phyloP scores from a whole-genome alignment of 495 filamentous ascomycete species.

The Wilcoxina mikolae region DNA sequence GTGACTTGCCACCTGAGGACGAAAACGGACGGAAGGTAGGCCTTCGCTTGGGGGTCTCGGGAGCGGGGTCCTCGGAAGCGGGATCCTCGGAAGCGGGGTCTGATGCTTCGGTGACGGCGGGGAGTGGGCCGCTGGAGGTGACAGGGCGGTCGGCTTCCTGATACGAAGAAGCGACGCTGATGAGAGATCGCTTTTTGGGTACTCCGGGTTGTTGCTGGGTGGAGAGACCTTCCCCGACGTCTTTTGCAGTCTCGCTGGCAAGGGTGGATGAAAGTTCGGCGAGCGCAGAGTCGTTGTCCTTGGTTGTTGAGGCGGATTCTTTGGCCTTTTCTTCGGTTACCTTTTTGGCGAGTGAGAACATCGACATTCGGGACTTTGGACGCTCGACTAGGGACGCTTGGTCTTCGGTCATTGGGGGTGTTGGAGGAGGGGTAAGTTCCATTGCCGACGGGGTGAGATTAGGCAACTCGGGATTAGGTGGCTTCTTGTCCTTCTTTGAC shows the following conservation, averaged over 20 bases:
- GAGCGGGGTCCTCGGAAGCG: too few species aligned
- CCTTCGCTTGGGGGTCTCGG: background rate
- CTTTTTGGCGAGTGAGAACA: background rate
- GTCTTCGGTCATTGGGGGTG: background rate
- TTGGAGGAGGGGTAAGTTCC: background rate
- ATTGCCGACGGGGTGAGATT: background rate
- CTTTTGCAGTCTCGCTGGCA: background rate
- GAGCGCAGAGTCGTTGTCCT: background rate
- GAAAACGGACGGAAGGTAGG: background rate
- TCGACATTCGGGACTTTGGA: background rate
- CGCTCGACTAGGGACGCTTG: background rate
- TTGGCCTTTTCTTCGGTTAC: background rate
- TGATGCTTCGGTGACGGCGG: background rate
- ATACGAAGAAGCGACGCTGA: background rate
- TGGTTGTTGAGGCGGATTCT: background rate
- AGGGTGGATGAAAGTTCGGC: background rate
- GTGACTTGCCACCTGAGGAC: background rate
- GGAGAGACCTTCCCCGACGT: background rate
- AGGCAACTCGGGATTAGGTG: background rate
- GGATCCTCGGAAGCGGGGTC: too few species aligned
- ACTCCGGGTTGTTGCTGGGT: background rate
- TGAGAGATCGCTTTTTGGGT: background rate
- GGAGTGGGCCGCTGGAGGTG: background rate
- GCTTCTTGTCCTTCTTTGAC: constrained; percentile 1
- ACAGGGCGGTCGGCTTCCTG: background rate